A percentile compares a stretch with the other conserved stretches of the same genome.
Conservation (phyloP, 176 grass and related monocot genomes). For the Urochloa ruziziensis region DNA sequence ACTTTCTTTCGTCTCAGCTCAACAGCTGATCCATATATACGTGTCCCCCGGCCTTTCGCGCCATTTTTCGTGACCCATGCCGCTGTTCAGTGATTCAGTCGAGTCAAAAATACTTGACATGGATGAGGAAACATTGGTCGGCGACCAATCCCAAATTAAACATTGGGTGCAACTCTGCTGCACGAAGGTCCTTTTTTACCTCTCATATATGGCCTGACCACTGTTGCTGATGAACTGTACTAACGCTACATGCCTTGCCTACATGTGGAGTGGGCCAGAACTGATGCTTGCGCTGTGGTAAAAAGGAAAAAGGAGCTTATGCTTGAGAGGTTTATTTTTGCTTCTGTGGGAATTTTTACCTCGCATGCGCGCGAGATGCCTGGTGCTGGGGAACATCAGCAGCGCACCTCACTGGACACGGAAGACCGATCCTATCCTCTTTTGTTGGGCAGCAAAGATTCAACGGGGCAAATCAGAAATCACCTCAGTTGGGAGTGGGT, state of each 20-base stretch:
- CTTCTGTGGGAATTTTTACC: background rate
- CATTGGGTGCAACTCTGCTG: background rate
- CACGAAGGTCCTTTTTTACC: background rate
- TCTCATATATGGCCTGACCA: background rate
- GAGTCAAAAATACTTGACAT: constrained; percentile 7
- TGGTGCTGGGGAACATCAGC: constrained; percentile 23
- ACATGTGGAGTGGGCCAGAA: background rate
- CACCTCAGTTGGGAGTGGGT: background rate
- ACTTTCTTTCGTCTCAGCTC: background rate
- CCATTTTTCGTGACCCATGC: background rate
- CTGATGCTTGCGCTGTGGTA: background rate
- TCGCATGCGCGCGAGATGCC: constrained; percentile 23
- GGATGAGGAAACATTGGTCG: background rate
- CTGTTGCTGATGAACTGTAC: background rate
- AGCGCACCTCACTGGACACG: background rate
- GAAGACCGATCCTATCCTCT: background rate
- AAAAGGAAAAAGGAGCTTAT: background rate
- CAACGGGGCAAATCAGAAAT: background rate
- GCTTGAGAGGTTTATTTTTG: background rate
- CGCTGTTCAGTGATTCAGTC: background rate
- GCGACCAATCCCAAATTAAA: background rate
- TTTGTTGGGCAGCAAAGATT: background rate
- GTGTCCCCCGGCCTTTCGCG: background rate
- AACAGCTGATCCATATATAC: background rate
- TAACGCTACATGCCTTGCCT: background rate